Conservation (phyloP, 202 grass and related monocot species). For the Panicum hallii region DNA sequence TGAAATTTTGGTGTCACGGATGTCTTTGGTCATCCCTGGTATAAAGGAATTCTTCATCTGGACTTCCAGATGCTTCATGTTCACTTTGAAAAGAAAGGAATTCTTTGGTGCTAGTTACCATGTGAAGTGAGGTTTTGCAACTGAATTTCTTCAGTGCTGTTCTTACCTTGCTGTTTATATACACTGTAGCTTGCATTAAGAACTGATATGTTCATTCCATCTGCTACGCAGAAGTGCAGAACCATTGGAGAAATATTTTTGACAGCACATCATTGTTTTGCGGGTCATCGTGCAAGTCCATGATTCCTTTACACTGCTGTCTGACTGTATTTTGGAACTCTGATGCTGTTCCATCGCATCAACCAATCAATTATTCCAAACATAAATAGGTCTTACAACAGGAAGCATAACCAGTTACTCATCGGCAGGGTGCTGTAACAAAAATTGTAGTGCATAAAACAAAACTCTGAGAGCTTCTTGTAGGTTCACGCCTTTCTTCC, state of each 20-base stretch:
- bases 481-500: neutral
- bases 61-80: conserved; percentile 30
- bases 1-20: conserved; percentile 15
- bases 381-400: neutral
- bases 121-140: neutral
- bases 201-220: conserved; percentile 8
- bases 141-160: neutral
- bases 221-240: neutral
- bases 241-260: neutral
- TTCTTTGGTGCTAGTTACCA: conserved; percentile 20
- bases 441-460: neutral
- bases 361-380: neutral
- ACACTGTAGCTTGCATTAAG: neutral
- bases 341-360: neutral
- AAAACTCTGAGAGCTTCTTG: neutral
- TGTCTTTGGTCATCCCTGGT: conserved; percentile 15
- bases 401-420: neutral
- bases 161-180: conserved; percentile 10
- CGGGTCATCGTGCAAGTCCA: too few relatives aligned
- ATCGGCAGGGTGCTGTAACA: neutral
- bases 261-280: neutral
- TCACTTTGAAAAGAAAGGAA: conserved; percentile 25
- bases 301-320: neutral
- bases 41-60: conserved; percentile 41
- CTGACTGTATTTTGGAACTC: conserved; percentile 14